Base-by-base conservation (phyloP, 352 stramenopile species). In the Nothophytophthora sp. region DNA sequence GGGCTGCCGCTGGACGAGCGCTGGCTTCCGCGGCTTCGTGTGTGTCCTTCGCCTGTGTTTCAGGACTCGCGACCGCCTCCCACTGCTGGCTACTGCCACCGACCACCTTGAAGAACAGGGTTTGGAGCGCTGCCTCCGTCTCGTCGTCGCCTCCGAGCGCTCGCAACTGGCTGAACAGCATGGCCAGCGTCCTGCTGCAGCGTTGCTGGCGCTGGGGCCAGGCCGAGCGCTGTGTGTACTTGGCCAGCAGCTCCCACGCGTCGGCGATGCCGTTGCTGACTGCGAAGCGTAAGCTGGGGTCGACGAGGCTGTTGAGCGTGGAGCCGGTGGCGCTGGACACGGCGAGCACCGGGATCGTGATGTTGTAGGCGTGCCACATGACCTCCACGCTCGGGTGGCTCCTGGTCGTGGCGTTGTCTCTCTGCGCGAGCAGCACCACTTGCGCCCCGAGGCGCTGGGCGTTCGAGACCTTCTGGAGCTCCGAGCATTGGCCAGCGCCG, bases 351-450 rank as follows among this genome's bases (percentile, higher is more conserved):
- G 70, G 59, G 24, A 88, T 85, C 13, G 74, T 86, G 45, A 88
- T 77, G 50, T 90, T 88, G 74, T 90, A 90, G 13, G 50, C 76
- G 13, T 73, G 39, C 80, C 80, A 90, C 42, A 33, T 59, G 18
- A 80, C 58, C n/a, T 48, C n/a, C 0, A 84, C 70, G 2, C 37
- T 36, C n/a, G 80, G 67, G 16, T 68, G 70, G 1, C 38, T 68
- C 41, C 60, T 62, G 11, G 80, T 40, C 0, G 55, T 60, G 9
- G 28, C 33, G 25, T 66, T 71, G n/a, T 47, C 44, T 2, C 65
- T 36, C 24, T 55, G 37, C 13, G 70, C 37, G 6, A 82, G 24
- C 6, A 90, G 19, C 4, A 62, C 65, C 9, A 80, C 57, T 11
- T 39, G 33, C 0, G 80, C 80, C 8, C 73, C 74, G 4, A 64